A percentile compares a stretch with the other conserved stretches of the same genome.
These are phyloP conservation scores for Cymbopogon citratus DNA, from an alignment of 176 grass and related monocot genomes.

Conservation along the genomic window DNA sequence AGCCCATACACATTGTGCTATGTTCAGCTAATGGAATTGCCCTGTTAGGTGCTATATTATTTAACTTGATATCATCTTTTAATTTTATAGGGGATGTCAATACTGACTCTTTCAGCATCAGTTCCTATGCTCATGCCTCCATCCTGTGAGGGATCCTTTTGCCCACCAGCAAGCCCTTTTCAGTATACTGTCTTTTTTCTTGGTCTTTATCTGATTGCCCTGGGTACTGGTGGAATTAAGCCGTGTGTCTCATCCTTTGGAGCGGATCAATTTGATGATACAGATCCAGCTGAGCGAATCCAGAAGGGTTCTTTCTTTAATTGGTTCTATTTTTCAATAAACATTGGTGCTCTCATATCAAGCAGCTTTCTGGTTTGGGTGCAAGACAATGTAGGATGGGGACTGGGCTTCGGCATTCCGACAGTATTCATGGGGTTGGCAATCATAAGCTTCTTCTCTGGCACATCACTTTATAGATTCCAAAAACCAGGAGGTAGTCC, in stretches of 20 bases:
- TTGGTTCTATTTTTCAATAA: conserved; percentile 92
- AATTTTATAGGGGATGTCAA: conserved; percentile 61
- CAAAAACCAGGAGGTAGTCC: conserved; percentile 93
- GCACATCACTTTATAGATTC: conserved; percentile 75
- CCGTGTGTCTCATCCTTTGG: conserved; percentile 88
- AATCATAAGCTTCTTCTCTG: conserved; percentile 81
- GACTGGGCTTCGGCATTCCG: conserved; percentile 74
- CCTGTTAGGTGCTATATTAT: neutral
- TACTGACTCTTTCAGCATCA: conserved; percentile 74
- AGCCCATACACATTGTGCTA: neutral
- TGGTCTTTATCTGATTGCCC: conserved; percentile 79
- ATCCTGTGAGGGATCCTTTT: conserved; percentile 57
- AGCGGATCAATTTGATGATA: conserved; percentile 92
- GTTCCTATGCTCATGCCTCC: conserved; percentile 68
- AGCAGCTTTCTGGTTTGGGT: conserved; percentile 92
- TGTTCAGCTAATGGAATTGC: neutral
- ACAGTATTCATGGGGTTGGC: conserved; percentile 85
- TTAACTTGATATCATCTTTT: conserved; percentile 13
- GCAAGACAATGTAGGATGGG: conserved; percentile 93
- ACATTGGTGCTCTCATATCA: conserved; percentile 87
- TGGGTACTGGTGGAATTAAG: conserved; percentile 89
- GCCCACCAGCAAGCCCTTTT: conserved; percentile 53
- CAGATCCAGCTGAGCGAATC: conserved; percentile 60
- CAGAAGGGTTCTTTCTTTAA: conserved; percentile 94
- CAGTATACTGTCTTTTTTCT: conserved; percentile 82